Percentiles rank a stretch among this genome's conserved stretches.
Conservation (phyloP, 148 eudicot genomes). For the Limonium bicolor region DNA sequence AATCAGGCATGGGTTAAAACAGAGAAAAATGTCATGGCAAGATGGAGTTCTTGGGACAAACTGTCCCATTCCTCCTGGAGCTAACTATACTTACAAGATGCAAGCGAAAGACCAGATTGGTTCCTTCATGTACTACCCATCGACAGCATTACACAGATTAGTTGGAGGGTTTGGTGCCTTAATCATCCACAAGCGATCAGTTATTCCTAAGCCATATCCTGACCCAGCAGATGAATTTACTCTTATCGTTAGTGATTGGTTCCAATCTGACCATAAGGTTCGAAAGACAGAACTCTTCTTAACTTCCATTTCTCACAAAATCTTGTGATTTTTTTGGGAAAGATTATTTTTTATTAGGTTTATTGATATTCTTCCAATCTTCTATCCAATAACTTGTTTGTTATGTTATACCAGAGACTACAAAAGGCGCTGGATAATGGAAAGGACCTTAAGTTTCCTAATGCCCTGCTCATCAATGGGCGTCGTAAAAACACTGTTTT, state of each 20-base stretch:
- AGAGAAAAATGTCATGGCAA: conserved; percentile 67
- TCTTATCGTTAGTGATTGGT: conserved; percentile 64
- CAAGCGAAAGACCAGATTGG: conserved; percentile 88
- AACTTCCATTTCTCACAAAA: too few relatives aligned
- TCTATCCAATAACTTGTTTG: neutral
- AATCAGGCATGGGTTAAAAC: conserved; percentile 62
- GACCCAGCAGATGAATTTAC: conserved; percentile 38
- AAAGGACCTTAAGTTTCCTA: conserved; percentile 27
- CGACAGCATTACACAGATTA: conserved; percentile 53
- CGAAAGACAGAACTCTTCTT: too few relatives aligned
- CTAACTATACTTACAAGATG: conserved; percentile 72
- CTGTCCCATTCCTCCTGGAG: conserved; percentile 63
- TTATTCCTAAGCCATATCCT: conserved; percentile 47
- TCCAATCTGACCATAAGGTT: conserved; percentile 59
- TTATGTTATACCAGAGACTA: conserved; percentile 19
- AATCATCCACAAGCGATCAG: conserved; percentile 29
- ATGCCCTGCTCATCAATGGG: conserved; percentile 65
- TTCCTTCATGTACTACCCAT: conserved; percentile 51
- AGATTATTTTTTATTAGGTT: too few relatives aligned
- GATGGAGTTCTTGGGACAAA: conserved; percentile 88
- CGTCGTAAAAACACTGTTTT: conserved; percentile 15
- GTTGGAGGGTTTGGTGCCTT: conserved; percentile 68
- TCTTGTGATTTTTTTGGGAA: too few relatives aligned
- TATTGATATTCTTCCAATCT: too few relatives aligned
- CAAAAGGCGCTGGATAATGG: conserved; percentile 41